phyloP scores from a whole-genome alignment of 1,139 yeast species.

The Candida frijolesensis region DNA sequence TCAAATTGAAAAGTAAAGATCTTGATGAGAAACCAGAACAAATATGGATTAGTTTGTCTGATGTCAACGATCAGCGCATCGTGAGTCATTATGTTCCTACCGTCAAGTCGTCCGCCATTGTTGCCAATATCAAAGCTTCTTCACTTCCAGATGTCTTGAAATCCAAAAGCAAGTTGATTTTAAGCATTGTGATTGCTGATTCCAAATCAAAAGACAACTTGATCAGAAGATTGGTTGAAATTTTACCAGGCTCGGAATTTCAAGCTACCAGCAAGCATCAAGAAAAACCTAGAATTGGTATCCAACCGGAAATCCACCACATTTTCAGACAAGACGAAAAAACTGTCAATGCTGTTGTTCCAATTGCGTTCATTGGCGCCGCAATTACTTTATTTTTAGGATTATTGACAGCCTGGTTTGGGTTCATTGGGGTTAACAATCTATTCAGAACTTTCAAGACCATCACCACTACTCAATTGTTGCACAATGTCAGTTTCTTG shows the following conservation, averaged over 20 bases:
- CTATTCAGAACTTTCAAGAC: conserved; percentile 38
- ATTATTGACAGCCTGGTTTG: conserved; percentile 52
- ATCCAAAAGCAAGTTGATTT: conserved; percentile 31
- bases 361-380: conserved; percentile 53
- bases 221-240: conserved; percentile 31
- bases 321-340: conserved; percentile 59
- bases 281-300: conserved; percentile 44
- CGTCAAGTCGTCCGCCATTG: conserved; percentile 23
- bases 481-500: conserved; percentile 51
- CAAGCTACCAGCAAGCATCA: conserved; percentile 27
- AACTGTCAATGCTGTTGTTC: conserved; percentile 57
- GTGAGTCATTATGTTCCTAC: conserved; percentile 29
- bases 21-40: conserved; percentile 28
- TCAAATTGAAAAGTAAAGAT: conserved; percentile 26
- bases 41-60: conserved; percentile 24
- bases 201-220: conserved; percentile 24
- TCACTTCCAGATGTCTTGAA: conserved; percentile 44
- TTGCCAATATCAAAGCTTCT: conserved; percentile 29
- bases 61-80: conserved; percentile 28
- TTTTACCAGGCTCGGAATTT: conserved; percentile 35
- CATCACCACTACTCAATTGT: conserved; percentile 27
- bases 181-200: conserved; percentile 39
- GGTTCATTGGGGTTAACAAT: conserved; percentile 43
- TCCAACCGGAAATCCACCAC: conserved; percentile 71
- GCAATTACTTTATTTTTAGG: conserved; percentile 44